phyloP scores from a whole-genome alignment of 2,329 filamentous ascomycete species.

The Aphanocladium album region DNA sequence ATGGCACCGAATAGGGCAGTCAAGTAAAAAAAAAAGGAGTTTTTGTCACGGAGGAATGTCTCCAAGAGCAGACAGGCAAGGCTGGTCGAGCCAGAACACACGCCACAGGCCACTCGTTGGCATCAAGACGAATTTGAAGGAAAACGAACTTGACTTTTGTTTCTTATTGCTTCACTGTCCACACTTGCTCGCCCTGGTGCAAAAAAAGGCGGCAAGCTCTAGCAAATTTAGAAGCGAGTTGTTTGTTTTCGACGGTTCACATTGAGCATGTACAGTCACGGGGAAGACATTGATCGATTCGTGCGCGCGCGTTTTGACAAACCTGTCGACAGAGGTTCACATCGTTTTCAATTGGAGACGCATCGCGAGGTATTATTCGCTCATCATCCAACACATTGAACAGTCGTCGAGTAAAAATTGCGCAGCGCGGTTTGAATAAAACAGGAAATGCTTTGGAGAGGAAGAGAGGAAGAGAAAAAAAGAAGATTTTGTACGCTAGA shows the following conservation, averaged over 20 bases:
- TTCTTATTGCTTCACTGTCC: slow-evolving; percentile 64
- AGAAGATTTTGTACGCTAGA: not conserved
- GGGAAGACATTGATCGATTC: not conserved
- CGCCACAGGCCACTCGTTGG: slow-evolving; percentile 27
- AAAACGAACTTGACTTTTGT: slow-evolving; percentile 22
- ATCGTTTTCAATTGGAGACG: not conserved
- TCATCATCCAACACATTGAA: not conserved
- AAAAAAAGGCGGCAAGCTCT: slow-evolving; percentile 57
- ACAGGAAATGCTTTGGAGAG: not conserved
- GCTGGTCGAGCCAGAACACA: slow-evolving; percentile 17
- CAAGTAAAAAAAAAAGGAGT: not conserved
- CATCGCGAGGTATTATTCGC: not conserved
- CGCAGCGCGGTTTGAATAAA: not conserved
- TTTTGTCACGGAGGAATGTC: slow-evolving; percentile 22
- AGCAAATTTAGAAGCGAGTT: slow-evolving; percentile 56
- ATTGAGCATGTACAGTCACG: not conserved
- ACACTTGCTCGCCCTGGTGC: slow-evolving; percentile 58
- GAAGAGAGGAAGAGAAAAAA: not conserved
- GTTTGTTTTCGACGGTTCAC: slow-evolving; percentile 1
- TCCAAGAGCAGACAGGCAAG: slow-evolving; percentile 32
- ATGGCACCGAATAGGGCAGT: slow-evolving; percentile 8
- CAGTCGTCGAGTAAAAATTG: not conserved
- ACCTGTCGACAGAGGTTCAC: not conserved
- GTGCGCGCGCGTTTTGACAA: not conserved
- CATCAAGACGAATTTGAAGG: slow-evolving; percentile 21